These are phyloP conservation scores for Pterocarpus macrocarpus DNA, from an alignment of 306 rosid genomes.

Conservation along the genomic window DNA sequence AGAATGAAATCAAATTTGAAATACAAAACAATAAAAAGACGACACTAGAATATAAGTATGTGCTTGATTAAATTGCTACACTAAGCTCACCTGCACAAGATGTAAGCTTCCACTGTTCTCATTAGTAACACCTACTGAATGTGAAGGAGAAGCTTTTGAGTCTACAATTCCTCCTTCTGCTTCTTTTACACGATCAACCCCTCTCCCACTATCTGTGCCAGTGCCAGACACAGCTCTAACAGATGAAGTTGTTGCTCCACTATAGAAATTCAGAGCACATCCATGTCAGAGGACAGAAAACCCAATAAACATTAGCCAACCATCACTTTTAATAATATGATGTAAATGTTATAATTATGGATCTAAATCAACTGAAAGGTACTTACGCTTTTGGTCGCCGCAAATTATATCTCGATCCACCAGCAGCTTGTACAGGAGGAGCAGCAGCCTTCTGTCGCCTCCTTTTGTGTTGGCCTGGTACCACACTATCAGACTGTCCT, in stretches of 20 bases:
- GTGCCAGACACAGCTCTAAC: slow-evolving; percentile 53
- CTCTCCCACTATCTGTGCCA: slow-evolving; percentile 65
- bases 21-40: background rate
- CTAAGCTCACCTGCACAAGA: slow-evolving; percentile 65
- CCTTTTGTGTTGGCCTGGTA: slow-evolving; percentile 67
- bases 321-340: slow-evolving; percentile 11
- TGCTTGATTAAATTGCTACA: slow-evolving; percentile 23
- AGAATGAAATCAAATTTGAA: background rate
- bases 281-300: slow-evolving; percentile 36
- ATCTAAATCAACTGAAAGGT: slow-evolving; percentile 5
- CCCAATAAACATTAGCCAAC: slow-evolving; percentile 8
- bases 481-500: slow-evolving; percentile 68
- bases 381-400: slow-evolving; percentile 77
- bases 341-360: background rate
- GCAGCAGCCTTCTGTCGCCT: slow-evolving; percentile 65
- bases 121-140: slow-evolving; percentile 68
- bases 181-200: slow-evolving; percentile 54
- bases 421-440: slow-evolving; percentile 63
- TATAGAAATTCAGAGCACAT: slow-evolving; percentile 46
- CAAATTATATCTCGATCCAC: slow-evolving; percentile 79
- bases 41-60: background rate
- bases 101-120: slow-evolving; percentile 74
- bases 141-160: slow-evolving; percentile 65
- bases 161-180: slow-evolving; percentile 47
- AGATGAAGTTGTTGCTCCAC: slow-evolving; percentile 65